These are phyloP conservation scores for Pisolithus thermaeus DNA, from an alignment of 1,284 basidiomycete genomes.

Conservation along the genomic window DNA sequence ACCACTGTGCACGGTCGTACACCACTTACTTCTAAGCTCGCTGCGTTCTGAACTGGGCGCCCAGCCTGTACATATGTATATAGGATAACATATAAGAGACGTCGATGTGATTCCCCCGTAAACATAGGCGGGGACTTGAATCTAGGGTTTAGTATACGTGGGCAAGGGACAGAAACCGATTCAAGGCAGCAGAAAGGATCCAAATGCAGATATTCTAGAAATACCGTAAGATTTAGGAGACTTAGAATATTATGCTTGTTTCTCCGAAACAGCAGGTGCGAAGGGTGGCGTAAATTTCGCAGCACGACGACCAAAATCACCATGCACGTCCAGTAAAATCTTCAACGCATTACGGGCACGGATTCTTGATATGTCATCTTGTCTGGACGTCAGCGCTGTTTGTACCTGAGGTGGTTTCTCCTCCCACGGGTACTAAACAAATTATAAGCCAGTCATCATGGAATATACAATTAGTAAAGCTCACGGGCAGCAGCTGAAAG, in stretches of 20 bases:
- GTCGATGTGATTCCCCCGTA: too few species aligned
- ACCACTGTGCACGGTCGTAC: too few species aligned
- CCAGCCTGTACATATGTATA: too few species aligned
- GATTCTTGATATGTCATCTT: constrained; percentile 81
- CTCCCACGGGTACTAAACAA: constrained; percentile 69
- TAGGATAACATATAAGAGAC: too few species aligned
- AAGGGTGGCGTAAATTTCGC: constrained; percentile 29
- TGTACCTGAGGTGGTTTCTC: constrained; percentile 58
- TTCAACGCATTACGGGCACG: constrained; percentile 92
- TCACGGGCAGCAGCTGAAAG: constrained; percentile 61
- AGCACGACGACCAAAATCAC: constrained; percentile 68
- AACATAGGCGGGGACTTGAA: too few species aligned
- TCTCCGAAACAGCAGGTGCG: constrained; percentile 31
- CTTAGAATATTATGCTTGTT: constrained; percentile 22
- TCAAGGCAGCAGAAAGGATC: constrained; percentile 2
- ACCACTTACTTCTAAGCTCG: too few species aligned
- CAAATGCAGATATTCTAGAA: background rate
- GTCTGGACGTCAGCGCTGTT: constrained; percentile 64
- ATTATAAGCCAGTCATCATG: constrained; percentile 1
- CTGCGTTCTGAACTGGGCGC: too few species aligned
- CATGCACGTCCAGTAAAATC: constrained; percentile 78
- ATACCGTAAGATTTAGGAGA: background rate
- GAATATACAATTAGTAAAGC: constrained; percentile 29
- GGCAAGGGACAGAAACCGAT: background rate
- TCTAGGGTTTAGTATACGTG: too few species aligned